phyloP scores from a whole-genome alignment of 2,329 filamentous ascomycete genomes.

The Colletotrichum nymphaeae region DNA sequence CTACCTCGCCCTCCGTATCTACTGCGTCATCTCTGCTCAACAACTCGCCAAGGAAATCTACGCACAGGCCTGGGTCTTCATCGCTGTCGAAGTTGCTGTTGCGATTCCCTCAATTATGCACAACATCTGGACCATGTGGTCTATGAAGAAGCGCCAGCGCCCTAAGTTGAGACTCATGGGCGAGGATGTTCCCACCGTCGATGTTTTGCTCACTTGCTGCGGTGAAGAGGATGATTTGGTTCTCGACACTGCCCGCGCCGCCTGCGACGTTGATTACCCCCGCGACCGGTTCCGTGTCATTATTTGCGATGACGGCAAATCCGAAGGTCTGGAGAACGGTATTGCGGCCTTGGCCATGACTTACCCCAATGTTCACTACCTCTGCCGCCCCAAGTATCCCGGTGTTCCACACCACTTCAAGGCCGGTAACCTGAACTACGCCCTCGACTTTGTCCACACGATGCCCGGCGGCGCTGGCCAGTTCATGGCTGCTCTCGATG shows the following conservation, averaged over 20 bases:
- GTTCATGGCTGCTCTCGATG: constrained; percentile 73
- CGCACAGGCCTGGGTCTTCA: constrained; percentile 67
- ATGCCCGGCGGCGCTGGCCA: constrained; percentile 66
- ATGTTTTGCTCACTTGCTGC: constrained; percentile 68
- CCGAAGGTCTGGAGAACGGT: constrained; percentile 52
- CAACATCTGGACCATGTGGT: constrained; percentile 68
- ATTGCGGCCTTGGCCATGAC: constrained; percentile 50
- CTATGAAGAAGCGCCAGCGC: constrained; percentile 63
- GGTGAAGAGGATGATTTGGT: constrained; percentile 67
- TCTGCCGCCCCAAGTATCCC: constrained; percentile 60
- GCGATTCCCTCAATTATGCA: constrained; percentile 67
- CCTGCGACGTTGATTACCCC: constrained; percentile 67
- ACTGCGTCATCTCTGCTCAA: constrained; percentile 64
- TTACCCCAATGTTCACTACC: constrained; percentile 64
- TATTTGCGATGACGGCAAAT: constrained; percentile 66
- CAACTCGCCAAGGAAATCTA: constrained; percentile 52
- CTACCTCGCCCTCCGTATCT: constrained; percentile 64
- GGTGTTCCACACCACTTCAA: constrained; percentile 69
- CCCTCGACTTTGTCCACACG: constrained; percentile 60
- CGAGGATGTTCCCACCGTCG: constrained; percentile 63
- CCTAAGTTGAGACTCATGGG: constrained; percentile 64
- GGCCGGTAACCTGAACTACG: constrained; percentile 73
- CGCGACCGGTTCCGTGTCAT: constrained; percentile 63
- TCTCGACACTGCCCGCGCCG: constrained; percentile 66
- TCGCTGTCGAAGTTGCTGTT: constrained; percentile 64